Percentiles rank a stretch among this genome's conserved stretches.
Conservation (phyloP, 2,329 filamentous ascomycete genomes). For the Colletotrichum sp. region DNA sequence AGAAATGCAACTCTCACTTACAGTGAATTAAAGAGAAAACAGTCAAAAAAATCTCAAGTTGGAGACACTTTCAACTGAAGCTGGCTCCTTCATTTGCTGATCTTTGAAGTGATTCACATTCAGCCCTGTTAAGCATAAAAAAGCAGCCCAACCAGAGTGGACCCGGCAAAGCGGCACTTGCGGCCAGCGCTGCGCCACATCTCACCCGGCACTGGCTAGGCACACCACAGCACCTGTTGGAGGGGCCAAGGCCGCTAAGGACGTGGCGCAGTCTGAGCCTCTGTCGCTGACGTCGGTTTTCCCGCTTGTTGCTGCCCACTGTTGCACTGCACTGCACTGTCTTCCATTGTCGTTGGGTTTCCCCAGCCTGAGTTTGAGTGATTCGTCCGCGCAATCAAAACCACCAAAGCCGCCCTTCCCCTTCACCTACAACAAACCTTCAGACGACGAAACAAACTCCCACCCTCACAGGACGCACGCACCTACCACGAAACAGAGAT, state of each 20-base stretch:
- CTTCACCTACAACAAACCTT: not conserved
- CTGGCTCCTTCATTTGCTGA: not conserved
- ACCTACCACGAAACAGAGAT: not conserved
- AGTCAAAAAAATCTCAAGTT: not conserved
- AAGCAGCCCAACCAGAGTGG: not conserved
- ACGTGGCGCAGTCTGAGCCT: conserved; percentile 8
- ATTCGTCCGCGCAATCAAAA: conserved; percentile 21
- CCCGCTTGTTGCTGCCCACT: not conserved
- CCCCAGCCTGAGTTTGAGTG: conserved; percentile 9
- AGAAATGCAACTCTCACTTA: too few relatives aligned
- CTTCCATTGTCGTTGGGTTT: conserved; percentile 3
- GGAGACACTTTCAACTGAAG: not conserved
- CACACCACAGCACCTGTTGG: not conserved
- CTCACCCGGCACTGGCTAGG: not conserved
- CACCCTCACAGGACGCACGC: not conserved
- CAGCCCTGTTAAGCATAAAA: not conserved
- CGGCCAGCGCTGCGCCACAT: conserved; percentile 9
- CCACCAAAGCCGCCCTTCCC: not conserved
- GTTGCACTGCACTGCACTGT: not conserved
- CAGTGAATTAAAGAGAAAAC: not conserved
- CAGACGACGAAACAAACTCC: conserved; percentile 13
- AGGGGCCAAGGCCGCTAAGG: not conserved
- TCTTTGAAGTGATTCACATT: not conserved
- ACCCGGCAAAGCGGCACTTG: not conserved
- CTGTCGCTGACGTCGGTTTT: conserved; percentile 27